Evolutionary conservation across 805 yeast genomes (phyloP), one percentile per base, ranked within the genome.

Genomic region (Suhomyces canberraensis): DNA sequence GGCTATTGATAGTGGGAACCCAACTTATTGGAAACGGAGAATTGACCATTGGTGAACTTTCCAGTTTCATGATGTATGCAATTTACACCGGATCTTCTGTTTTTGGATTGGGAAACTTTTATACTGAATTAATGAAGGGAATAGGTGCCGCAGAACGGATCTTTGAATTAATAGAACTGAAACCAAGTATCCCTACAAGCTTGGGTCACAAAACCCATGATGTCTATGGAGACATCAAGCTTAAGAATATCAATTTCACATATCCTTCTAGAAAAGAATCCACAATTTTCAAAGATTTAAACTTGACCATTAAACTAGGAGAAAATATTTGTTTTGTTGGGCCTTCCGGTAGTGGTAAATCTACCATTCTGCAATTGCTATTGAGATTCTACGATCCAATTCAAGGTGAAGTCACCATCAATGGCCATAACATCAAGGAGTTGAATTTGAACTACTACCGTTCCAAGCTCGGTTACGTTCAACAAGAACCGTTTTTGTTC

Each of bases 271-370:
- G 98, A 44, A 79, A 80, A 13, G 79, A 84, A 39, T 77, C 81
- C 29, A 60, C 61, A 14, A 82, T 91, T 16, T 88, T 91, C 61
- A 50, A 66, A 2, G 64, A 74, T 16, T 61, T 90, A 37, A 69
- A 76, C 45, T 67, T 91, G 39, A 69, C 63, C 2, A 80, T 91
- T 30, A 57, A 67, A 11, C 79, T 84, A 22, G 97, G 97, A 11
- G 90, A 87, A 48, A 91, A 91, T 50, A 80, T 90, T 11, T 90
- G 97, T 56, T 79, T 91, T 41, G 97, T 90, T 13, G 98, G 98
- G 2, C 96, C 96, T n/a, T 83, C 95, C 22, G 98, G 98, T 1
- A 85, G 95, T 42, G 98, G 98, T 17, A 91, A 91, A 58, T 86
- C 95, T 13, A 90, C 97, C 0, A 77, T 91, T 3, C 74, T 90